Evolutionary conservation across 139 green algal species (phyloP), one percentile per base, ranked within the genome.

Genomic region (Chlorella sp.): DNA sequence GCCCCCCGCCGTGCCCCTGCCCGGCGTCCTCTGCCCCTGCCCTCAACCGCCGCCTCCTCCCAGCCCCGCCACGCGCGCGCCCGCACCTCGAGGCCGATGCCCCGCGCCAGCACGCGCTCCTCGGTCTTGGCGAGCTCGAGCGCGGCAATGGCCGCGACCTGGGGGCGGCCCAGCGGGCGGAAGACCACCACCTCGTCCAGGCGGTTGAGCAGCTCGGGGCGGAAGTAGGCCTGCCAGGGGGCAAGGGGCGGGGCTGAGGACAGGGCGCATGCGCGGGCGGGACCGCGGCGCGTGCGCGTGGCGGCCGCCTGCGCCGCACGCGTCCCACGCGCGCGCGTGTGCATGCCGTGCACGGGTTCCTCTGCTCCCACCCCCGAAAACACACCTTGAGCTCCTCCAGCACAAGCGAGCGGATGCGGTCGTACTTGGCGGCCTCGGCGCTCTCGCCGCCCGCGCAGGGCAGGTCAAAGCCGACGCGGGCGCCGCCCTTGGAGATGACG

Each of bases 101-200:
- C 83, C 36, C 79, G 78, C 41, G 73, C 79, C 2, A 31, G 69
- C 46, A 91, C 68, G 23, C 85, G 87, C 3, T 8, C 40, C 8
- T 68, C 53, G 8, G 86, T 93, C 71, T 93, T 83, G 5, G 71
- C 72, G 56, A 97, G 77, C 78, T 94, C 77, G 53, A 96, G 61
- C 40, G 76, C 46, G 1, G 90, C 89, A 55, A 97, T 95, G 38
- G n/a, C 27, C 5, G 50, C 50, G 46, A 96, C 76, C 51, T 94
- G 62, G 0, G 68, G n/a, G 27, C 73, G 67, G 35, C 71, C 62
- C 59, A 98, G 86, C 67, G 78, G 87, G 27, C 85, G 71, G 88
- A 98, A 98, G 7, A 96, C 87, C 6, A 98, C 81, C 63, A 95
- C 84, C 77, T 97, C 91, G 67, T 96, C 91, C 71, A 96, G 81